These are phyloP conservation scores for Pythium biforme DNA, from an alignment of 352 stramenopile genomes.

Conservation along the genomic window DNA sequence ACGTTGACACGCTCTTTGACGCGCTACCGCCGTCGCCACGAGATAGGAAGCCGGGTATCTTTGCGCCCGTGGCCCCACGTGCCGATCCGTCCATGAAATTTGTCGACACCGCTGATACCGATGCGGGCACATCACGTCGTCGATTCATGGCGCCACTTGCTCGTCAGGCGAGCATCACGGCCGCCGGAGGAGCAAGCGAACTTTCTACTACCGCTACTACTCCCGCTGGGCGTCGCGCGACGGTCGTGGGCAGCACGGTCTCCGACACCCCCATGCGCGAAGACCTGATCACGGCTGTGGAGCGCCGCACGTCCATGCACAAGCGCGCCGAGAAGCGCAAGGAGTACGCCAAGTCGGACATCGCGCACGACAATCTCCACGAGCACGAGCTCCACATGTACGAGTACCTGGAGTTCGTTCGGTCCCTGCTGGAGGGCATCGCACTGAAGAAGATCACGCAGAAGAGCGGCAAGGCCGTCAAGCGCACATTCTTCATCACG, in stretches of 20 bases:
- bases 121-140: neutral
- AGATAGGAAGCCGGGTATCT: slow-evolving; percentile 22
- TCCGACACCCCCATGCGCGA: slow-evolving; percentile 3
- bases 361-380: slow-evolving; percentile 60
- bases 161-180: neutral
- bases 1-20: slow-evolving; percentile 19
- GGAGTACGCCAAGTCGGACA: slow-evolving; percentile 44
- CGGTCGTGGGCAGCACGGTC: slow-evolving; percentile 2
- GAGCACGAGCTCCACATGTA: slow-evolving; percentile 64
- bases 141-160: neutral
- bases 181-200: no score
- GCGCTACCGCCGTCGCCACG: neutral
- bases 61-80: slow-evolving; percentile 8
- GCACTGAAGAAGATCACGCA: slow-evolving; percentile 65
- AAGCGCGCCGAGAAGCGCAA: slow-evolving; percentile 47
- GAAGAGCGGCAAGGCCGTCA: slow-evolving; percentile 55
- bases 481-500: slow-evolving; percentile 57
- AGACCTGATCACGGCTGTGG: slow-evolving; percentile 29
- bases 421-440: slow-evolving; percentile 57
- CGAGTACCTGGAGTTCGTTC: slow-evolving; percentile 74
- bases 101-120: neutral
- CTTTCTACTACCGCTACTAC: neutral
- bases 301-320: slow-evolving; percentile 45
- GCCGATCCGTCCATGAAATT: neutral
- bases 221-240: neutral